phyloP scores from a whole-genome alignment of 805 yeast species.

The Torulaspora indica region DNA sequence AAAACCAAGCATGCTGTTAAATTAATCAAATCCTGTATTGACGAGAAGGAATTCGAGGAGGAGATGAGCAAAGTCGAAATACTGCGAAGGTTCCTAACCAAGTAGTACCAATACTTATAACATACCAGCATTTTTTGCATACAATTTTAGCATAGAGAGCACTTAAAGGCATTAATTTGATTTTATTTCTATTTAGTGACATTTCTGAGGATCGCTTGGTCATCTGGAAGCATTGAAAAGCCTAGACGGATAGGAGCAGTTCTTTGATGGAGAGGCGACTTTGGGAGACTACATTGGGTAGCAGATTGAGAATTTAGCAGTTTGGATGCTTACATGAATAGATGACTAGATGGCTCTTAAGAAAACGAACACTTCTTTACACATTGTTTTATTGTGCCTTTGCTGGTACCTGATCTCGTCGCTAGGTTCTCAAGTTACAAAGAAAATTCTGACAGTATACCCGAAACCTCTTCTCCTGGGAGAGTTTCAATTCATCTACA shows the following conservation, averaged over 20 bases:
- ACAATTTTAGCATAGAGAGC: constrained; percentile 1
- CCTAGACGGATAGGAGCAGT: not conserved
- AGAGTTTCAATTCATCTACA: constrained; percentile 56
- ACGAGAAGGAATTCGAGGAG: constrained; percentile 29
- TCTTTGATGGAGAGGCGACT: not conserved
- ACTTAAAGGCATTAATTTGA: not conserved
- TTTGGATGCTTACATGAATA: not conserved
- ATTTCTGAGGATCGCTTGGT: not conserved
- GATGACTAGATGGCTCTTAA: not conserved
- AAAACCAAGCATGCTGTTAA: constrained; percentile 32
- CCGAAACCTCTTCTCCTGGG: constrained; percentile 61
- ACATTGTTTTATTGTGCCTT: constrained; percentile 44
- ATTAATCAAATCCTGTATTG: constrained; percentile 29
- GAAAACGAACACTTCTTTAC: constrained; percentile 11
- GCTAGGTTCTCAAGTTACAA: constrained; percentile 60
- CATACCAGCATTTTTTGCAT: constrained; percentile 4
- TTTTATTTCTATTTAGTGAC: not conserved
- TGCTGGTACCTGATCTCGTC: constrained; percentile 62
- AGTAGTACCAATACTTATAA: not conserved
- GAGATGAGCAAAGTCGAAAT: constrained; percentile 31
- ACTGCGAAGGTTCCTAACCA: constrained; percentile 20
- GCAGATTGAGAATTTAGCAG: not conserved
- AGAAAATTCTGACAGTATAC: constrained; percentile 48
- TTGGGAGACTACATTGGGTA: not conserved
- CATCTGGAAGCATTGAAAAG: not conserved